phyloP scores from a whole-genome alignment of 2,329 filamentous ascomycete species.

The Exophiala phaeomuriformis region DNA sequence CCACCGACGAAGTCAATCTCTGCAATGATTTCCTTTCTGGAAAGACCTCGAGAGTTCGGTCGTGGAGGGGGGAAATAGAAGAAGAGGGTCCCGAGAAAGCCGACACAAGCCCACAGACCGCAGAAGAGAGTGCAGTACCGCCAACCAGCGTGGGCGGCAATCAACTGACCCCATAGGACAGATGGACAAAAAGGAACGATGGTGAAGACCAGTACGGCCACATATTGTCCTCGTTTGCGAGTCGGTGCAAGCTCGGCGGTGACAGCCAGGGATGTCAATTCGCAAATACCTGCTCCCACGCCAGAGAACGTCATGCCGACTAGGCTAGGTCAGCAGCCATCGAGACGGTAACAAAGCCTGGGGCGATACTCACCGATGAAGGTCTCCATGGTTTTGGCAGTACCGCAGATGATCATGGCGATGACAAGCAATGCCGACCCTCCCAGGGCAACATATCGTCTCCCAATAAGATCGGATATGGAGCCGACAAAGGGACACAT shows the following conservation, averaged over 20 bases:
- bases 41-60: slow-evolving; percentile 31
- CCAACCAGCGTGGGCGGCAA: slow-evolving; percentile 41
- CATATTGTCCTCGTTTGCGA: slow-evolving; percentile 56
- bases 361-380: slow-evolving; percentile 50
- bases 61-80: slow-evolving; percentile 44
- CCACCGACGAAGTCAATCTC: slow-evolving; percentile 48
- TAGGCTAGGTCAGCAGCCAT: slow-evolving; percentile 25
- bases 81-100: slow-evolving; percentile 36
- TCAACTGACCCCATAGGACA: slow-evolving; percentile 55
- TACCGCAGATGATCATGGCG: slow-evolving; percentile 54
- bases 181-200: slow-evolving; percentile 58
- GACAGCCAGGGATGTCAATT: slow-evolving; percentile 60
- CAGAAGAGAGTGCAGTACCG: slow-evolving; percentile 39
- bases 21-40: slow-evolving; percentile 34
- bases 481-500: slow-evolving; percentile 60
- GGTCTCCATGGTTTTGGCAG: slow-evolving; percentile 52
- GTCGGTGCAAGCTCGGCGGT: slow-evolving; percentile 62
- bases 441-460: slow-evolving; percentile 52
- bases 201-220: slow-evolving; percentile 53
- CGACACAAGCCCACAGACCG: slow-evolving; percentile 38
- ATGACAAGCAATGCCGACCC: slow-evolving; percentile 50
- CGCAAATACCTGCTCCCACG: slow-evolving; percentile 59
- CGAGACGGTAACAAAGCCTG: not conserved
- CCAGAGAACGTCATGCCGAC: slow-evolving; percentile 54
- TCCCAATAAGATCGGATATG: slow-evolving; percentile 56